These are phyloP conservation scores for Microdochium bolleyi DNA, from an alignment of 2,329 filamentous ascomycete genomes.

Conservation along the genomic window DNA sequence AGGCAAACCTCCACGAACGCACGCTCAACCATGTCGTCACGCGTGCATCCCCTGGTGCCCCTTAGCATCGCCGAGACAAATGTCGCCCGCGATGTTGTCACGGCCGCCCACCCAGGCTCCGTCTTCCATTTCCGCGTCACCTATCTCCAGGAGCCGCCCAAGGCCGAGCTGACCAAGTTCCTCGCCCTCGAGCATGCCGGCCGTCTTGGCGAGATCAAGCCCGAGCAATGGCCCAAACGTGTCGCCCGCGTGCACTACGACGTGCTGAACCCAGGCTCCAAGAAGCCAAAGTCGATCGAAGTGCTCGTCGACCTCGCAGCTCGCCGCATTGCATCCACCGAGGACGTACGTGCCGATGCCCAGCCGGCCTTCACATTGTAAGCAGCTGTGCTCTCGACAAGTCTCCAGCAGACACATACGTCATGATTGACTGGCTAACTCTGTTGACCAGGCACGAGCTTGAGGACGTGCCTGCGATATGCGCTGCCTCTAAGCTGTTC, in stretches of 20 bases:
- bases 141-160: conserved; percentile 54
- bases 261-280: conserved; percentile 4
- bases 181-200: conserved; percentile 53
- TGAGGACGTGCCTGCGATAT: conserved; percentile 21
- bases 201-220: conserved; percentile 28
- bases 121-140: conserved; percentile 46
- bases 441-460: conserved; percentile 20
- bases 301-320: conserved; percentile 21
- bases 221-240: conserved; percentile 28
- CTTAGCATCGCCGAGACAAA: conserved; percentile 40
- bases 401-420: background rate
- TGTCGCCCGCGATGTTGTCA: conserved; percentile 36
- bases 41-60: conserved; percentile 34
- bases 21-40: conserved; percentile 9
- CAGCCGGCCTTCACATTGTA: background rate
- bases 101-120: conserved; percentile 12
- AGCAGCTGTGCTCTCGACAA: background rate
- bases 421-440: background rate
- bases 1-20: too few relatives aligned
- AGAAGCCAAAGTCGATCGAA: conserved; percentile 13
- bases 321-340: conserved; percentile 2
- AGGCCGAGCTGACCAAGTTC: conserved; percentile 49
- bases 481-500: conserved; percentile 19
- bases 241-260: conserved; percentile 32
- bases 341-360: background rate